These are phyloP conservation scores for Ogataea saltuana DNA, from an alignment of 805 yeast species.

Conservation along the genomic window DNA sequence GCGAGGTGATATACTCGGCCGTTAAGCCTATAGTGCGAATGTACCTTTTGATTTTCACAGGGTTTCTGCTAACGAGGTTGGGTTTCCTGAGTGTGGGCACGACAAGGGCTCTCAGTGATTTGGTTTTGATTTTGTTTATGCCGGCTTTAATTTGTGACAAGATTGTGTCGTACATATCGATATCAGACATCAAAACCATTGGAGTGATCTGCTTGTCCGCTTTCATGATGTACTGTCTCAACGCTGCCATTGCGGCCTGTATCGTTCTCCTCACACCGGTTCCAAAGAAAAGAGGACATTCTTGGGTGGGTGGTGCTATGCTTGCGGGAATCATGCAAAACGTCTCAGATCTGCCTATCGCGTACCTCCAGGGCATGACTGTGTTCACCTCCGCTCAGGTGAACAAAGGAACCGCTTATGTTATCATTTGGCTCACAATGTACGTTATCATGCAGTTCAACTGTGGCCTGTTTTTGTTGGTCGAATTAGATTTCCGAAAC, in stretches of 20 bases:
- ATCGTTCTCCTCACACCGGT: slow-evolving; percentile 41
- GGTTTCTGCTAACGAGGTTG: slow-evolving; percentile 56
- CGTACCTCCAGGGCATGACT: slow-evolving; percentile 67
- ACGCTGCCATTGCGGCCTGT: slow-evolving; percentile 46
- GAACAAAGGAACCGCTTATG: slow-evolving; percentile 49
- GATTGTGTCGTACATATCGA: slow-evolving; percentile 59
- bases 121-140: slow-evolving; percentile 59
- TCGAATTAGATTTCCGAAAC: slow-evolving; percentile 52
- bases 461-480: slow-evolving; percentile 50
- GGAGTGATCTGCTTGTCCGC: slow-evolving; percentile 63
- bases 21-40: slow-evolving; percentile 78
- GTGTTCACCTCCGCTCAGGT: slow-evolving; percentile 36
- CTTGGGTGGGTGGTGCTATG: slow-evolving; percentile 71
- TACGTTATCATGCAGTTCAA: slow-evolving; percentile 54
- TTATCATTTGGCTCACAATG: slow-evolving; percentile 55
- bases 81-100: slow-evolving; percentile 66
- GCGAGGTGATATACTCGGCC: slow-evolving; percentile 42
- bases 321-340: slow-evolving; percentile 74
- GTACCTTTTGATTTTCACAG: slow-evolving; percentile 69
- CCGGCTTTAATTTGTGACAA: slow-evolving; percentile 69
- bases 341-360: slow-evolving; percentile 76
- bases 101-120: slow-evolving; percentile 60
- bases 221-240: slow-evolving; percentile 50
- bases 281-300: slow-evolving; percentile 45
- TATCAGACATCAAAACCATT: slow-evolving; percentile 64